Evolutionary conservation across 2,329 filamentous ascomycete genomes (phyloP), one percentile per base, ranked within the genome.

Genomic region (Aspergillus spinulosporus): DNA sequence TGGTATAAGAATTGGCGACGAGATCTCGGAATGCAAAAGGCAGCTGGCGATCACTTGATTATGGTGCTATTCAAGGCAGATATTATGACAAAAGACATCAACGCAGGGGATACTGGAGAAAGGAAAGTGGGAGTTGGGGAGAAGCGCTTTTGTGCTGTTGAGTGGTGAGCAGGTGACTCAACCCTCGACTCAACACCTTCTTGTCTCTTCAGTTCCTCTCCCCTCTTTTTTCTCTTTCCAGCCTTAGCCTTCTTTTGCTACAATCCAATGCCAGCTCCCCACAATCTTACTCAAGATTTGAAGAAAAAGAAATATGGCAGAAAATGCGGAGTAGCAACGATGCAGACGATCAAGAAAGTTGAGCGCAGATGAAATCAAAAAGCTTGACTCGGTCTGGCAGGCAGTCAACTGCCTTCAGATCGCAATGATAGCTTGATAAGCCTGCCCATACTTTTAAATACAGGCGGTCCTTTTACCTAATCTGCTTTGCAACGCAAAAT

Each of bases 391-490:
- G 21, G 21, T 21, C 21, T 51, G 28, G 36, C 43, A 32, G 29
- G 34, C 42, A 37, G 42, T 49, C 26, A 29, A 46, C 55, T 49
- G 21, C 42, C 32, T 36, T 28, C n/a, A 47, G 50, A 39, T 49
- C 34, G 37, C 21, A 36, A 32, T 54, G 52, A 54, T 48, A 48
- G 46, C 26, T 42, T 5, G 36, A 12, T 37, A 34, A 34, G 32
- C 32, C 32, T 49, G 32, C 26, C 26, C 36, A 29, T 45, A 14
- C 26, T 15, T 40, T 58, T 52, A 52, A 49, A 36, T 54, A 46
- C 21, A 52, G 14, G 31, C 47, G 40, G 34, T 29, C 21, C 9
- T 57, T 58, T 65, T 62, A 65, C 61, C 57, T 61, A 67, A 64
- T 53, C 45, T 11, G 54, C 49, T 52, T 56, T 56, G 36, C 49